Conservation (phyloP, 2,329 filamentous ascomycete species). For the Neonectria faginata region DNA sequence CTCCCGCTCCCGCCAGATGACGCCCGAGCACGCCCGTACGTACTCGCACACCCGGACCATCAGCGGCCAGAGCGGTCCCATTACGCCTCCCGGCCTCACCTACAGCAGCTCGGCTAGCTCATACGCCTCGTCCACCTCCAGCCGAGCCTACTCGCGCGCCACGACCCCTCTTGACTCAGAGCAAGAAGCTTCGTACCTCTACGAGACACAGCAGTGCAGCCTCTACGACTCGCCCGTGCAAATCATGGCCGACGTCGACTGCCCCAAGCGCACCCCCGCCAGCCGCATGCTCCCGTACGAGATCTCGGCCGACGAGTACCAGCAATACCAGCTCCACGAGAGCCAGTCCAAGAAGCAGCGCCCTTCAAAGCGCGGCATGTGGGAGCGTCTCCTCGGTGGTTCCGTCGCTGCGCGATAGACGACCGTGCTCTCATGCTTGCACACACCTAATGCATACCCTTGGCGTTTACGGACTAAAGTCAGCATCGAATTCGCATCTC, state of each 20-base stretch:
- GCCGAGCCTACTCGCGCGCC: conserved; percentile 61
- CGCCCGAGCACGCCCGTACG: conserved; percentile 55
- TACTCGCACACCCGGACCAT: conserved; percentile 51
- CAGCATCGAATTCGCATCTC: conserved; percentile 36
- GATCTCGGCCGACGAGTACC: conserved; percentile 65
- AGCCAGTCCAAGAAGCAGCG: conserved; percentile 61
- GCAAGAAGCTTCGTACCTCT: conserved; percentile 56
- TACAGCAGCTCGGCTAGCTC: conserved; percentile 63
- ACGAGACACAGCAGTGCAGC: conserved; percentile 52
- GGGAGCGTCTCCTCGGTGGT: conserved; percentile 65
- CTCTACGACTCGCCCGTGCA: conserved; percentile 64
- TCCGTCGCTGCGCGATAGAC: conserved; percentile 55
- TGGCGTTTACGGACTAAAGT: conserved; percentile 41
- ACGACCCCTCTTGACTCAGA: conserved; percentile 64
- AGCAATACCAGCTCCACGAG: conserved; percentile 58
- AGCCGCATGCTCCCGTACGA: conserved; percentile 64
- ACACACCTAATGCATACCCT: conserved; percentile 35
- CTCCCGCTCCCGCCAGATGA: conserved; percentile 56
- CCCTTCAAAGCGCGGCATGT: conserved; percentile 59
- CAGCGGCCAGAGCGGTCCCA: conserved; percentile 43
- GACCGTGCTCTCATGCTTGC: conserved; percentile 19
- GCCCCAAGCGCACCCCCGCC: conserved; percentile 51
- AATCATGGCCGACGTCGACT: conserved; percentile 56
- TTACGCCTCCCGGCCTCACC: conserved; percentile 61
- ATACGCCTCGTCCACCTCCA: conserved; percentile 62